phyloP scores from a whole-genome alignment of 2,329 filamentous ascomycete genomes.

The Arthrobotrys pseudoclavata region DNA sequence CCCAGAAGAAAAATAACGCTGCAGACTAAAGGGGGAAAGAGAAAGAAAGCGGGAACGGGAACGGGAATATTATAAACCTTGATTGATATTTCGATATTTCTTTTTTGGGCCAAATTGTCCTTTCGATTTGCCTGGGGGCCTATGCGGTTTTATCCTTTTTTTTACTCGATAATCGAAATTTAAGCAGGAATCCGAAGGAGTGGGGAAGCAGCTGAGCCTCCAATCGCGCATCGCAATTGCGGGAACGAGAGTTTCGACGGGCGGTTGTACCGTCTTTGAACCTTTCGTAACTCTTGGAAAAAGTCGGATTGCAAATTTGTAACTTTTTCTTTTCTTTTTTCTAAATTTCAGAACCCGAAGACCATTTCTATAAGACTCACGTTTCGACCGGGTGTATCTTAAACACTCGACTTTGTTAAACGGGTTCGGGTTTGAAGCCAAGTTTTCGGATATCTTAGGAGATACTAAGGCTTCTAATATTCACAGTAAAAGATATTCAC shows the following conservation, averaged over 20 bases:
- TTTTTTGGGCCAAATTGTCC: not conserved
- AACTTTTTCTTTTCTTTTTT: not conserved
- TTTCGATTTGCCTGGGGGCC: not conserved
- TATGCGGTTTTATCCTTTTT: slow-evolving; percentile 13
- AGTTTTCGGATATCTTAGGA: not conserved
- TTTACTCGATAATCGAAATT: not conserved
- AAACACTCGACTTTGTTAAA: not conserved
- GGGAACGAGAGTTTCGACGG: slow-evolving; percentile 12
- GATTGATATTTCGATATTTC: not conserved
- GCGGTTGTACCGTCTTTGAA: slow-evolving; percentile 1
- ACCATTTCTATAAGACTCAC: slow-evolving; percentile 13
- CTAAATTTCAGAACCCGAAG: no score
- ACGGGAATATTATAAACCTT: slow-evolving; percentile 11
- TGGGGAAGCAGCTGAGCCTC: slow-evolving; percentile 8
- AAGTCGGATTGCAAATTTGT: not conserved
- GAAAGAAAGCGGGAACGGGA: slow-evolving; percentile 22
- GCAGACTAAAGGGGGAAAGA: slow-evolving; percentile 23
- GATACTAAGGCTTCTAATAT: not conserved
- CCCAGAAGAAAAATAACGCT: not conserved
- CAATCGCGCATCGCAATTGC: slow-evolving; percentile 15
- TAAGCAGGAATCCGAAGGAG: not conserved
- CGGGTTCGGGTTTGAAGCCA: not conserved
- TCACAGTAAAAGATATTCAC: no score
- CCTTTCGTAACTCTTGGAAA: not conserved
- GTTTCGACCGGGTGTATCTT: not conserved